Conservation (phyloP, 352 stramenopile species). For the Pythium periplocum region DNA sequence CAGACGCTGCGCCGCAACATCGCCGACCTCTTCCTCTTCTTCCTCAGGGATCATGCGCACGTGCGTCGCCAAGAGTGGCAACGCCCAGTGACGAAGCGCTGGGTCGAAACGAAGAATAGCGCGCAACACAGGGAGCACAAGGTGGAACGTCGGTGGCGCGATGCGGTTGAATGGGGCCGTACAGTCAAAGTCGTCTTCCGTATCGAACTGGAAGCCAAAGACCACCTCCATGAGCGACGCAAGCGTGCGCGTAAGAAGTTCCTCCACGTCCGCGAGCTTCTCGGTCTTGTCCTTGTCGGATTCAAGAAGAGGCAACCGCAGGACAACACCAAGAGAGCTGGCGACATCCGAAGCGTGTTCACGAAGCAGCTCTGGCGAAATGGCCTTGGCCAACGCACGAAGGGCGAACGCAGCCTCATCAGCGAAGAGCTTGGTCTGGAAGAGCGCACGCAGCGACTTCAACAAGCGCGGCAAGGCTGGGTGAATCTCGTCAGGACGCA, state of each 20-base stretch:
- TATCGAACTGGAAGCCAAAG: conserved; percentile 81
- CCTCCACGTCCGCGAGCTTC: conserved; percentile 30
- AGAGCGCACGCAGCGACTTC: conserved; percentile 41
- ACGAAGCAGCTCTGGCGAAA: conserved; percentile 62
- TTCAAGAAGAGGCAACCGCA: conserved; percentile 32
- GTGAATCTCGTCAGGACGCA: conserved; percentile 65
- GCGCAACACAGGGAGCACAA: conserved; percentile 74
- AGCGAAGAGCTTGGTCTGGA: conserved; percentile 53
- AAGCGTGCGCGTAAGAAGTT: conserved; percentile 57
- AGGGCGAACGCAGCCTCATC: conserved; percentile 30
- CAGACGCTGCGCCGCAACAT: conserved; percentile 65
- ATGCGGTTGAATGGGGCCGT: conserved; percentile 61
- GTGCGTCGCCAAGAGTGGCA: conserved; percentile 76
- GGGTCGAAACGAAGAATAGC: conserved; percentile 43
- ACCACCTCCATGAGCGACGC: conserved; percentile 66
- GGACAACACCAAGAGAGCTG: conserved; percentile 45
- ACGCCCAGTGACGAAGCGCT: conserved; percentile 52
- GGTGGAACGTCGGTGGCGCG: conserved; percentile 65
- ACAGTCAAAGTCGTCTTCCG: conserved; percentile 67
- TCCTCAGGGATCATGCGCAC: conserved; percentile 84
- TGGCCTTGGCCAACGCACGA: conserved; percentile 42
- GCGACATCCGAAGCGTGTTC: conserved; percentile 62
- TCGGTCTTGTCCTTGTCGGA: conserved; percentile 34
- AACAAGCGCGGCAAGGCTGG: conserved; percentile 65
- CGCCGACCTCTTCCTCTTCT: conserved; percentile 84